Evolutionary conservation across 2,329 filamentous ascomycete genomes (phyloP).

Genomic region (Hypocreales sp.): DNA sequence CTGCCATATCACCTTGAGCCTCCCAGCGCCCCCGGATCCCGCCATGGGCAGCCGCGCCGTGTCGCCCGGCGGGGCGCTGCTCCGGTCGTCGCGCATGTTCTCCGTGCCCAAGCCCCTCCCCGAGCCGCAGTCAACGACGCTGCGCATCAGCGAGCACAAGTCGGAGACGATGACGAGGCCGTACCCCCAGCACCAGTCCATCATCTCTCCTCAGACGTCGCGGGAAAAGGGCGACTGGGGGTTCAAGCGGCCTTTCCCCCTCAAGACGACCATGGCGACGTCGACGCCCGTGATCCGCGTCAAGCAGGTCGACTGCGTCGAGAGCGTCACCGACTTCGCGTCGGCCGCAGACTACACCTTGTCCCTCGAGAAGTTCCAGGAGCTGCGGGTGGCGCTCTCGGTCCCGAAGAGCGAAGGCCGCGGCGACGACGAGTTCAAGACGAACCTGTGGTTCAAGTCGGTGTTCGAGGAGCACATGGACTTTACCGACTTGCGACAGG

Average conservation of each 20-base stretch:
- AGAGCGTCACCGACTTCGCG: constrained; percentile 79
- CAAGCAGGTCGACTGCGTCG: constrained; percentile 65
- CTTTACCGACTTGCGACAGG: constrained; percentile 26
- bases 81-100: constrained; percentile 82
- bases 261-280: constrained; percentile 55
- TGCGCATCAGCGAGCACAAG: constrained; percentile 18
- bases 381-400: constrained; percentile 59
- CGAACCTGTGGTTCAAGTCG: constrained; percentile 23
- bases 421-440: constrained; percentile 4
- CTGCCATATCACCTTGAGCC: too few relatives aligned
- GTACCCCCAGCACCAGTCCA: constrained; percentile 70
- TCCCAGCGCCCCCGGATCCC: too few relatives aligned
- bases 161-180: constrained; percentile 43
- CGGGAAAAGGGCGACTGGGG: constrained; percentile 79
- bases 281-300: constrained; percentile 65
- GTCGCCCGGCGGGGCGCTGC: constrained; percentile 51
- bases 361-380: constrained; percentile 73
- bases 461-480: constrained; percentile 41
- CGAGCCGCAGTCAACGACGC: constrained; percentile 34
- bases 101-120: constrained; percentile 66
- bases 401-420: constrained; percentile 22
- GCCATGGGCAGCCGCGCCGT: constrained; percentile 21
- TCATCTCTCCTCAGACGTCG: constrained; percentile 61
- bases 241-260: constrained; percentile 69
- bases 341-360: constrained; percentile 70